Evolutionary conservation across 306 rosid genomes (phyloP).

Genomic region (Quercus gilva): DNA sequence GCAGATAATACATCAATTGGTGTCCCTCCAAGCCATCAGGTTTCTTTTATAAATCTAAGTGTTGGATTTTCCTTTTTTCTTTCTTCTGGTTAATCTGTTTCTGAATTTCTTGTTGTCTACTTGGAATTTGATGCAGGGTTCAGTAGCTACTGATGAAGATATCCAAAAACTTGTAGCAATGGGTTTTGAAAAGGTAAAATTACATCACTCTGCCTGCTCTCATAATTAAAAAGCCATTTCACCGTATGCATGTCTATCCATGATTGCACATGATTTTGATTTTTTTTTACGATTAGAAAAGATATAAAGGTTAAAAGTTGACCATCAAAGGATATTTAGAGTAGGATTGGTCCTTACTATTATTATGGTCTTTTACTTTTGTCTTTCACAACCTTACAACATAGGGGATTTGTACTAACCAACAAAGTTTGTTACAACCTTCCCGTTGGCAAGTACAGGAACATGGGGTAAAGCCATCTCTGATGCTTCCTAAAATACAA

Average conservation of each 20-base stretch:
- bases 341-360: too few relatives aligned
- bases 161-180: constrained; percentile 74
- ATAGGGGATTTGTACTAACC: neutral
- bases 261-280: neutral
- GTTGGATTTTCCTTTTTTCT: constrained; percentile 7
- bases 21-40: constrained; percentile 67
- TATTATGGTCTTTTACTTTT: neutral
- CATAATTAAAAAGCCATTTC: neutral
- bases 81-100: constrained; percentile 24
- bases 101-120: constrained; percentile 17
- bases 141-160: constrained; percentile 70
- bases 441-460: neutral
- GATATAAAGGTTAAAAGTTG: too few relatives aligned
- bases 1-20: constrained; percentile 36
- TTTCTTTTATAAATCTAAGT: constrained; percentile 15
- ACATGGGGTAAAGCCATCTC: neutral
- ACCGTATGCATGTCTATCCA: neutral
- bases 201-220: constrained; percentile 1
- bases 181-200: constrained; percentile 94
- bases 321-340: too few relatives aligned
- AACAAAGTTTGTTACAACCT: neutral
- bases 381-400: neutral
- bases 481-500: neutral
- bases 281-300: neutral
- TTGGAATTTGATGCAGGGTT: constrained; percentile 46